Evolutionary conservation across 225 moss, liverwort and hornwort genomes (phyloP).

Genomic region (Physcomitrellopsis africana): DNA sequence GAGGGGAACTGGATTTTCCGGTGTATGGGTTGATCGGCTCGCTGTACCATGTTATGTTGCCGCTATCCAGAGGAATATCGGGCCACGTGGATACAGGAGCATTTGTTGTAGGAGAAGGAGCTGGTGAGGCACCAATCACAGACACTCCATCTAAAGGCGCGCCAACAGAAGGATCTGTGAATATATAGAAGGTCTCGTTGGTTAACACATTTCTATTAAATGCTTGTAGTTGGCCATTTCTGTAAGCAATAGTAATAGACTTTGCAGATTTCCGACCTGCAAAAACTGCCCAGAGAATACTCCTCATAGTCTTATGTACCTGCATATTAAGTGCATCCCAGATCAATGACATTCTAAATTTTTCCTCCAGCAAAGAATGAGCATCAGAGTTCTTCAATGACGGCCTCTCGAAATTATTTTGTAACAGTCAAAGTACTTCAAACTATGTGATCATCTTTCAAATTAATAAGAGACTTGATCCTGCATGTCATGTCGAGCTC

Average conservation of each 20-base stretch:
- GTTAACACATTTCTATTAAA: conserved; percentile 39
- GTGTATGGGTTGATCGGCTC: conserved; percentile 46
- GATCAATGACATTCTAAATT: conserved; percentile 11
- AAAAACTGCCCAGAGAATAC: conserved; percentile 70
- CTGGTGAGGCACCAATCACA: conserved; percentile 3
- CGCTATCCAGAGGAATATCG: conserved; percentile 38
- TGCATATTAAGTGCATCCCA: conserved; percentile 31
- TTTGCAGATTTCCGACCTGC: conserved; percentile 48
- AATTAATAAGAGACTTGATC: conserved; percentile 15
- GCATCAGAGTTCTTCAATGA: background rate
- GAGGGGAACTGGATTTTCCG: conserved; percentile 32
- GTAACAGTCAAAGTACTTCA: background rate
- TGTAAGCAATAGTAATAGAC: conserved; percentile 53
- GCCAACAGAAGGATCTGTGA: conserved; percentile 46
- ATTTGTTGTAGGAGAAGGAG: conserved; percentile 33
- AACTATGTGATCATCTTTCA: background rate
- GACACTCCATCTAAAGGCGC: conserved; percentile 31
- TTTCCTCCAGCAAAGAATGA: conserved; percentile 11
- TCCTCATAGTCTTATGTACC: conserved; percentile 62
- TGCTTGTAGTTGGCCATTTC: conserved; percentile 65
- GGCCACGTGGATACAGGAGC: conserved; percentile 28
- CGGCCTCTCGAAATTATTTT: background rate
- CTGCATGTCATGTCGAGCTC: background rate
- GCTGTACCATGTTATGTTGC: conserved; percentile 54
- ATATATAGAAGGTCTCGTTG: conserved; percentile 46